Percentiles rank a stretch among this genome's conserved stretches.
Evolutionary conservation across 2,329 filamentous ascomycete genomes (phyloP).

Genomic region (Didymella segeticola): DNA sequence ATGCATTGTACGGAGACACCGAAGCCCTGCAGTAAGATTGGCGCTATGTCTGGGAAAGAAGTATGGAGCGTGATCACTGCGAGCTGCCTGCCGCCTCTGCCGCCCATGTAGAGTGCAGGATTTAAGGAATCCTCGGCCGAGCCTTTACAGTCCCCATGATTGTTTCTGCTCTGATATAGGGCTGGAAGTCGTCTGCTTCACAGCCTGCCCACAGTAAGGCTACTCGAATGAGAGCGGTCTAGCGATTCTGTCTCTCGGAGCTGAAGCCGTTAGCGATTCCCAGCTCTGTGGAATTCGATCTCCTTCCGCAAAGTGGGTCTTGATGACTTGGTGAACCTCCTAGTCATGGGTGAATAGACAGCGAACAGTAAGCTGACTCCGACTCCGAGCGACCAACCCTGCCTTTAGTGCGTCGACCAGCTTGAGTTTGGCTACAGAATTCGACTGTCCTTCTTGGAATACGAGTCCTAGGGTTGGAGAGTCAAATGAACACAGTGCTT

Average conservation of each 20-base stretch:
- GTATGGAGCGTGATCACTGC: neutral
- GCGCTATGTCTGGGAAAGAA: neutral
- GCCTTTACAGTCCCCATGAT: neutral
- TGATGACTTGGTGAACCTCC: neutral
- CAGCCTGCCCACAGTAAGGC: neutral
- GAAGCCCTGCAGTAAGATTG: slow-evolving; percentile 6
- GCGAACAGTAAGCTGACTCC: slow-evolving; percentile 11
- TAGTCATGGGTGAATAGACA: neutral
- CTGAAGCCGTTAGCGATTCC: neutral
- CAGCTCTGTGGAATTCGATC: neutral
- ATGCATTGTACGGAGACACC: neutral
- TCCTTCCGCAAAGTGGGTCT: neutral
- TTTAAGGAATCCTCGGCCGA: neutral
- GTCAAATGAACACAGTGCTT: no score
- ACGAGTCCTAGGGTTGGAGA: no score
- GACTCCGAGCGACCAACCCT: neutral
- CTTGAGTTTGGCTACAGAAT: neutral
- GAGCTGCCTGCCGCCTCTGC: neutral
- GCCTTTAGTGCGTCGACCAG: neutral
- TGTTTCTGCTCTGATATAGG: neutral
- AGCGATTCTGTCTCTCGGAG: neutral
- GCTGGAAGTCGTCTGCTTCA: neutral
- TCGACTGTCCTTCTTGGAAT: neutral
- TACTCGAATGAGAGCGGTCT: no score
- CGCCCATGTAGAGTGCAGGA: neutral